These are phyloP conservation scores for Ascocoryne sarcoides DNA, from an alignment of 2,329 filamentous ascomycete species.

Conservation along the genomic window DNA sequence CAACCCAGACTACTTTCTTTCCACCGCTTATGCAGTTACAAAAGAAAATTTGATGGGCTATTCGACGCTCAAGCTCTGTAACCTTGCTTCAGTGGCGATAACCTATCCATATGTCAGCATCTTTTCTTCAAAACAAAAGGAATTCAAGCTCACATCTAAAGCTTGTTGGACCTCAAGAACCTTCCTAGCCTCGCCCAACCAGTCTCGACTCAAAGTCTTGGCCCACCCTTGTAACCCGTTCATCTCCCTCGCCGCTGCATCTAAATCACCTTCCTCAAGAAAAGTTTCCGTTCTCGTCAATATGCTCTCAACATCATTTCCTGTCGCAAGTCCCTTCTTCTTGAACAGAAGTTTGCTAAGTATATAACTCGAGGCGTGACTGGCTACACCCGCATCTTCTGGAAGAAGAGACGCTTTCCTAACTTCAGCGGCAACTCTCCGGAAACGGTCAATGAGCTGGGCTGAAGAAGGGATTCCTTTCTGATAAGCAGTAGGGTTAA, in stretches of 20 bases:
- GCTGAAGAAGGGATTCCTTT: conserved; percentile 75
- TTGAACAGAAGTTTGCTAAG: conserved; percentile 94
- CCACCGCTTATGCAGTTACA: conserved; percentile 18
- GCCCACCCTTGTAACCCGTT: conserved; percentile 90
- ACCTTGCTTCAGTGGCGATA: conserved; percentile 79
- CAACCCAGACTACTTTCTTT: conserved; percentile 3
- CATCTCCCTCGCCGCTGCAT: conserved; percentile 89
- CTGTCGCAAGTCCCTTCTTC: conserved; percentile 76
- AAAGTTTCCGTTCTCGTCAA: conserved; percentile 81
- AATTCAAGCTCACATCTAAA: conserved; percentile 66
- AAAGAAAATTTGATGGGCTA: conserved; percentile 34
- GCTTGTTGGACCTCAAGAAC: conserved; percentile 94
- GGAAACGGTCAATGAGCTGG: conserved; percentile 91
- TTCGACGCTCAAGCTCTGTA: conserved; percentile 81
- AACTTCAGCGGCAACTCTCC: conserved; percentile 83
- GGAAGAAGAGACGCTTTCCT: conserved; percentile 89
- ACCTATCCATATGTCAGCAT: conserved; percentile 44
- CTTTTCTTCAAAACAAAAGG: background rate
- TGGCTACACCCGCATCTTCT: conserved; percentile 88
- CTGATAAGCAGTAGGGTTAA: conserved; percentile 91
- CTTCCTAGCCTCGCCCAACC: conserved; percentile 82
- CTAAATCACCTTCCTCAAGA: conserved; percentile 87
- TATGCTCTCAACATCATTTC: conserved; percentile 88
- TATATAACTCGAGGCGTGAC: conserved; percentile 81
- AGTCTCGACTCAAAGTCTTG: conserved; percentile 88